These are phyloP conservation scores for Aspergillus ochraceoroseus DNA, from an alignment of 2,329 filamentous ascomycete species.

Conservation along the genomic window DNA sequence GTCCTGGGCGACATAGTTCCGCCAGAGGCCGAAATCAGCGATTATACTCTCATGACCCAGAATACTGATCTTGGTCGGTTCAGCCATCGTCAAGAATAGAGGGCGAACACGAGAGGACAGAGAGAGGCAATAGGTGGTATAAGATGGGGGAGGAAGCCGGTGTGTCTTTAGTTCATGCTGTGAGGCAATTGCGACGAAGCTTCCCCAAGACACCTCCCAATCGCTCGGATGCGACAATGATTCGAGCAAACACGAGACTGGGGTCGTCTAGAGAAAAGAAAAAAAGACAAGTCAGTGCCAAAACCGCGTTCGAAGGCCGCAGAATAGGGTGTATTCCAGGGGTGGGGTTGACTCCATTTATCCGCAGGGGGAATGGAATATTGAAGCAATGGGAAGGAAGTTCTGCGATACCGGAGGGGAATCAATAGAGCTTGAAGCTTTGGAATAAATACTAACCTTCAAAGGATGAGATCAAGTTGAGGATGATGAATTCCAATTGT, in stretches of 20 bases:
- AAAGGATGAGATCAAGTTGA: background rate
- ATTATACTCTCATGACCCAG: constrained; percentile 86
- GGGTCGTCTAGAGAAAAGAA: background rate
- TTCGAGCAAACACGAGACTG: background rate
- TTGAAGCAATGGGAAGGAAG: background rate
- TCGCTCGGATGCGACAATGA: constrained; percentile 2
- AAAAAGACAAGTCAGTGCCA: background rate
- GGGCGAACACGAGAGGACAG: constrained; percentile 8
- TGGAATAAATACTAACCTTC: constrained; percentile 6
- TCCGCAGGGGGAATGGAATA: constrained; percentile 3
- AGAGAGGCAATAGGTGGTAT: constrained; percentile 10
- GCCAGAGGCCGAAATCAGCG: constrained; percentile 87
- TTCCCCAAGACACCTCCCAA: constrained; percentile 6
- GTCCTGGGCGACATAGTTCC: constrained; percentile 72
- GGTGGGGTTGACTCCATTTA: background rate
- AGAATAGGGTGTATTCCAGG: constrained; percentile 1
- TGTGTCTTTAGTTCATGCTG: constrained; percentile 21
- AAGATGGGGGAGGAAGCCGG: constrained; percentile 11
- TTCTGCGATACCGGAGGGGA: no score
- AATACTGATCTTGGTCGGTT: constrained; percentile 66
- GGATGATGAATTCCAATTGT: background rate
- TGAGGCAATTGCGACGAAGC: constrained; percentile 9
- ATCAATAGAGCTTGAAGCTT: background rate
- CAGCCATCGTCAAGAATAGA: constrained; percentile 28
- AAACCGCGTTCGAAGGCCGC: background rate